Evolutionary conservation across 345 rosid genomes (phyloP), one percentile per base, ranked within the genome.

Genomic region (Moricandia arvensis): DNA sequence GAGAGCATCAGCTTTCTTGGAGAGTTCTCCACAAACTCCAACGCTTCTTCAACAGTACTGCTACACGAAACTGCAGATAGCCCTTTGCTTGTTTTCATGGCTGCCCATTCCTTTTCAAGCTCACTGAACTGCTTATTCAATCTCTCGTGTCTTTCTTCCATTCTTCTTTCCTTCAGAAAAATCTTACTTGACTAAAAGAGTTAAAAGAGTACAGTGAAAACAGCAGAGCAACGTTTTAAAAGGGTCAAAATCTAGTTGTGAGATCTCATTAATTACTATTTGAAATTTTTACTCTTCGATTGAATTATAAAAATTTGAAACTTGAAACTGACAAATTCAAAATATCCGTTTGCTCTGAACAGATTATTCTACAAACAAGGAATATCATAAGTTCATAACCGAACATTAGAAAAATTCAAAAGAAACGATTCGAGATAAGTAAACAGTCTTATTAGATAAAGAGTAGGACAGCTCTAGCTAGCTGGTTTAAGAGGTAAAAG

Each of bases 1-100:
- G 85, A 80, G 66, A 80, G 68, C 90, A 80, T 85, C 35, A 84
- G 86, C 41, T 17, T 62, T 72, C 85, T 80, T 0, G 93, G 90
- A 37, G 88, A 80, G 71, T 73, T 76, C 37, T 82, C 75, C 7
- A 82, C 79, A 18, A 69, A 57, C 45, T 47, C 55, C 53, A 80
- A 78, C 30, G 79, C 73, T 69, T 67, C 64, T 9, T 55, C 49
- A n/a, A 47, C 43, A 2, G 87, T 77, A 38, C 45, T 38, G 45
- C 45, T 64, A 35, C 85, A 37, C 49, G 78, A 64, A 18, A 71
- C 64, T 70, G 77, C 65, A 26, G 76, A 11, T 21, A 67, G 74
- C 33, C 29, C 82, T 71, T 81, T 65, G 72, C 59, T 35, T 68
- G 61, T 64, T 82, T 84, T 57, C 77, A 83, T 73, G 79, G 78